These are phyloP conservation scores for Neurospora discreta DNA, from an alignment of 495 filamentous ascomycete genomes.

Conservation along the genomic window DNA sequence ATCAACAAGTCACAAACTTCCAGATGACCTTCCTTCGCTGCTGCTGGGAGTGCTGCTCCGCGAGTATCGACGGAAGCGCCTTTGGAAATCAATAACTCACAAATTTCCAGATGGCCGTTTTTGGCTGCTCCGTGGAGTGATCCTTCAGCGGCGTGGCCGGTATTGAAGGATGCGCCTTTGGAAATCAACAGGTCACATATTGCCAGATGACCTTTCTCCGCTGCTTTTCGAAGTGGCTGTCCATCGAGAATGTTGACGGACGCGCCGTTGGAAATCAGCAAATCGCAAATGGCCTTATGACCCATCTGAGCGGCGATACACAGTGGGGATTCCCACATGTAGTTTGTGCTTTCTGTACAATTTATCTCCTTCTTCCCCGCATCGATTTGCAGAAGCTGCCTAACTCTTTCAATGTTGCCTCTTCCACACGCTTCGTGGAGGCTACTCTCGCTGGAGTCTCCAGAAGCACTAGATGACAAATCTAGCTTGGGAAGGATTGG, in stretches of 20 bases:
- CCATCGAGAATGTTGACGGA: accelerated
- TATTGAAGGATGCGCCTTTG: no score
- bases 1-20: background rate
- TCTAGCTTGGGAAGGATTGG: background rate
- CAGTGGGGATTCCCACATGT: background rate
- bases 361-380: background rate
- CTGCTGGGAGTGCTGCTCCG: no score
- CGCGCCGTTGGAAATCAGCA: background rate
- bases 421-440: background rate
- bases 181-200: no score
- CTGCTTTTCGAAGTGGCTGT: no score
- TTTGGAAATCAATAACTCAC: background rate
- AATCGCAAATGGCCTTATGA: background rate
- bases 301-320: background rate
- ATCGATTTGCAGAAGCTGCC: background rate
- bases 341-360: no score
- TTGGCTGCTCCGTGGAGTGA: no score
- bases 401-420: background rate
- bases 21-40: background rate
- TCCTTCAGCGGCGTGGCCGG: no score
- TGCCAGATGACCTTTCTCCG: no score
- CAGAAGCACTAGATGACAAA: background rate
- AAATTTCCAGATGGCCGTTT: background rate
- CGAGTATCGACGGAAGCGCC: background rate
- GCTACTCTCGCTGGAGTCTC: background rate